Evolutionary conservation across 495 filamentous ascomycete genomes (phyloP), one percentile per base, ranked within the genome.

Genomic region (Aspergillus incahuasiensis): DNA sequence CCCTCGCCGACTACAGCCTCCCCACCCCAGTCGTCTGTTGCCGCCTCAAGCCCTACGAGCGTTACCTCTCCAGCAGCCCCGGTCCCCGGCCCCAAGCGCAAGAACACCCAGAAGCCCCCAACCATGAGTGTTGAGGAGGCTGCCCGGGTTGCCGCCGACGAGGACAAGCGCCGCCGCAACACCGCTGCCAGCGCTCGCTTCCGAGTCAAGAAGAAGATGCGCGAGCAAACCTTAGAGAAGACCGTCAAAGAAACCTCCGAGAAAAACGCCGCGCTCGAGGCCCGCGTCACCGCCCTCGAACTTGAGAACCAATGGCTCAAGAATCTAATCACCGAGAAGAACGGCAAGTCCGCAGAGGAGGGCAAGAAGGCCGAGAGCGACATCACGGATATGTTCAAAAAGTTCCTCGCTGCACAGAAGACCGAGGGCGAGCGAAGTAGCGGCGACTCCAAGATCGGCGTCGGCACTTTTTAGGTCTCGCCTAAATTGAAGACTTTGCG

Each of bases 141-240:
- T 70, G 79, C 58, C 80, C 90, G 89, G 13, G 57, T 86, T 9
- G 89, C 86, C 19, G 94, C 94, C 30, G 94, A 98, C 67, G 94
- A 98, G 76, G 94, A 98, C 71, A 98, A 98, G 79, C 89, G 94
- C 25, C 86, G 92, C 45, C 89, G 94, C 51, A 98, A 98, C 76
- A 98, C 94, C 0, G 94, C 94, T 21, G 94, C 94, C 28, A 89
- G 84, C 53, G 94, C 94, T 8, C 89, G 94, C 24, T 98, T 98
- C 84, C 88, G 94, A 52, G 86, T 97, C 60, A 98, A 98, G 85
- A 98, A 98, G 90, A 98, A 98, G 84, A 89, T 95, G 79, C 88
- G 94, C 46, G 94, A 98, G 78, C 86, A 90, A 66, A 87, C 89
- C 1, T 83, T 98, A 46, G 94, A 97, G 74, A 86, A 86, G 63